Percentiles rank a stretch among this genome's conserved stretches.
Conservation (phyloP, 2,329 filamentous ascomycete species). For the Paecilomyces sp. region DNA sequence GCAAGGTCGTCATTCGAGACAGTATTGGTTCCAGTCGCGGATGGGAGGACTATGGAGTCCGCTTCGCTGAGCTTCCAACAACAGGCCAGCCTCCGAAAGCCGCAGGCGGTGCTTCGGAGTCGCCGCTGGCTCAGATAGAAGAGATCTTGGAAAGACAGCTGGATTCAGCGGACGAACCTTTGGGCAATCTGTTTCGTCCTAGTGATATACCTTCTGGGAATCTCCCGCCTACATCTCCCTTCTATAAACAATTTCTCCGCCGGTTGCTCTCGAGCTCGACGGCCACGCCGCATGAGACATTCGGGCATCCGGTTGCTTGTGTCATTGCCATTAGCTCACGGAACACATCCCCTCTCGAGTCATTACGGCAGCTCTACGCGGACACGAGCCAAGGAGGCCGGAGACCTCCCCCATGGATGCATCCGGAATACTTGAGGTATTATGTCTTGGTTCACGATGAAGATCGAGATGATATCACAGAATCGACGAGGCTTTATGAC, state of each 20-base stretch:
- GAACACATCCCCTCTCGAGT: conserved; percentile 75
- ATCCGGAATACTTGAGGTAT: conserved; percentile 87
- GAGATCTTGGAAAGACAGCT: conserved; percentile 73
- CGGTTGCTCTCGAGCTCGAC: conserved; percentile 74
- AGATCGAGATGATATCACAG: conserved; percentile 84
- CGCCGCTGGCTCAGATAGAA: conserved; percentile 57
- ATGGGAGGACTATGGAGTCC: conserved; percentile 85
- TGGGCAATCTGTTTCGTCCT: conserved; percentile 18
- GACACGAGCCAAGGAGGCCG: conserved; percentile 73
- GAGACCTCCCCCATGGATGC: conserved; percentile 74
- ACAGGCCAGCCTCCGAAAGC: conserved; percentile 28
- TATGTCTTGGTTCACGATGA: conserved; percentile 97
- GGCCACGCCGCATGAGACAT: conserved; percentile 80
- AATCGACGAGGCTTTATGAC: conserved; percentile 85
- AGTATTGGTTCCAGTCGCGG: conserved; percentile 75
- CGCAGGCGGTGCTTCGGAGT: conserved; percentile 30
- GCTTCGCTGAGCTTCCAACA: conserved; percentile 67
- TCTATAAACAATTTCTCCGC: conserved; percentile 79
- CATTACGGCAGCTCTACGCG: conserved; percentile 73
- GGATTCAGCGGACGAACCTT: conserved; percentile 60
- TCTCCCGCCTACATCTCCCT: conserved; percentile 55
- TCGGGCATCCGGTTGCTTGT: conserved; percentile 88
- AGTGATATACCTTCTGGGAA: conserved; percentile 20
- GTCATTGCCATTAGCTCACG: conserved; percentile 92
- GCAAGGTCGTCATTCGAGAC: conserved; percentile 84